These are phyloP conservation scores for Albugo candida DNA, from an alignment of 352 stramenopile genomes.

Conservation along the genomic window DNA sequence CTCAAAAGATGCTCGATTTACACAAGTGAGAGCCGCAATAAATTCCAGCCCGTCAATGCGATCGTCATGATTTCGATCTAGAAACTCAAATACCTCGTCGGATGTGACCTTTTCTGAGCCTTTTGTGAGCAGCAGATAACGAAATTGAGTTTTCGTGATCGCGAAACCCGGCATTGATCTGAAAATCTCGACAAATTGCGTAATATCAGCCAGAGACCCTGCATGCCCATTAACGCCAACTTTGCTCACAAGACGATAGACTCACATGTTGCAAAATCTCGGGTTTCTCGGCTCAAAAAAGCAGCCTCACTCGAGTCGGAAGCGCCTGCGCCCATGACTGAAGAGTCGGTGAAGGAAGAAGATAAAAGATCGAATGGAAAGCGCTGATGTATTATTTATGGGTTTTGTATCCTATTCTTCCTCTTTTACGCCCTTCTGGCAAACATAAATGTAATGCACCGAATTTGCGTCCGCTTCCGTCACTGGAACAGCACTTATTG, in stretches of 20 bases:
- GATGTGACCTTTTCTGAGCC: constrained; percentile 25
- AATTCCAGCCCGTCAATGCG: constrained; percentile 70
- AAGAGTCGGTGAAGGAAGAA: neutral
- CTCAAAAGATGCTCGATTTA: constrained; percentile 55
- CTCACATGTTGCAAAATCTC: no score
- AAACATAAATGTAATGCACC: constrained; percentile 94
- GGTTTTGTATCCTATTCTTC: constrained; percentile 6
- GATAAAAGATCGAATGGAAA: neutral
- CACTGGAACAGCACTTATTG: constrained; percentile 84
- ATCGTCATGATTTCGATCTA: constrained; percentile 51
- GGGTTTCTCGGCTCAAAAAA: no score
- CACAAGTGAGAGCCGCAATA: constrained; percentile 39
- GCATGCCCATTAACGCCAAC: neutral
- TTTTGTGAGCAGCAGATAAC: constrained; percentile 46
- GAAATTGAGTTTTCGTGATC: constrained; percentile 56
- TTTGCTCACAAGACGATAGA: neutral
- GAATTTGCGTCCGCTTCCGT: constrained; percentile 85
- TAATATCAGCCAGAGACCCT: constrained; percentile 55
- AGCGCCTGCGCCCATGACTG: no score
- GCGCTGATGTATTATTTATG: neutral
- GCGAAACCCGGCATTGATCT: constrained; percentile 54
- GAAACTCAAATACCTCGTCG: constrained; percentile 49
- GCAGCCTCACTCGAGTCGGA: no score
- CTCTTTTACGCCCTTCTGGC: constrained; percentile 72
- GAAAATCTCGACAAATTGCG: constrained; percentile 36